phyloP scores from a whole-genome alignment of 2,329 filamentous ascomycete genomes.

The Arthrobotrys sinensis region DNA sequence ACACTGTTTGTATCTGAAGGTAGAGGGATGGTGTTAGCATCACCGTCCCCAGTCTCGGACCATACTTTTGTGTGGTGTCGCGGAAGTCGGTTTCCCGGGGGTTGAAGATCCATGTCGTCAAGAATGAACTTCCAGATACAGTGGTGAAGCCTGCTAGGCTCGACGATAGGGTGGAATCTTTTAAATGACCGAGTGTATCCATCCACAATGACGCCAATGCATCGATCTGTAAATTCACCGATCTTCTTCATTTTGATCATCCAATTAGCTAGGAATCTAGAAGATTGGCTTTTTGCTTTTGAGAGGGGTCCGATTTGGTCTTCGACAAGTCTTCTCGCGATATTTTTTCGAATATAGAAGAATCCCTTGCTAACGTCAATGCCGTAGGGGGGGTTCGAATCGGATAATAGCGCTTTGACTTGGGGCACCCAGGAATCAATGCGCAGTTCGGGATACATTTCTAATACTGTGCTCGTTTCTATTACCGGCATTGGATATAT shows the following conservation, averaged over 20 bases:
- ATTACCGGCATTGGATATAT: no score
- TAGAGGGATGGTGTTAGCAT: not conserved
- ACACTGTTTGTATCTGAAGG: not conserved
- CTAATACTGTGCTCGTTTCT: not conserved
- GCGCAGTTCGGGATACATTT: not conserved
- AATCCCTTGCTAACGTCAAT: no score
- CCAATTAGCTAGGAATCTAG: not conserved
- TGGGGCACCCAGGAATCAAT: not conserved
- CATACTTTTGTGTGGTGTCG: no score
- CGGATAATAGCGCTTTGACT: not conserved
- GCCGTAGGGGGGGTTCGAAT: not conserved
- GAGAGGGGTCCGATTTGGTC: not conserved
- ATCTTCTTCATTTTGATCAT: not conserved
- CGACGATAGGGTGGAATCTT: conserved; percentile 16
- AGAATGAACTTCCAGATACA: conserved; percentile 11
- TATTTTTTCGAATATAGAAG: not conserved
- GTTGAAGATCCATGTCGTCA: not conserved
- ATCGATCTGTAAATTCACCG: not conserved
- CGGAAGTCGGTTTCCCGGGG: not conserved
- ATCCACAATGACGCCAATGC: not conserved
- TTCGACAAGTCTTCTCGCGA: not conserved
- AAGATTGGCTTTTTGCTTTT: not conserved
- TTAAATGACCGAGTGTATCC: conserved; percentile 20
- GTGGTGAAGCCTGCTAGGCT: not conserved
- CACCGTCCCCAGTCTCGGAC: no score